Conservation (phyloP, 306 rosid genomes). For the Castanopsis chinensis region DNA sequence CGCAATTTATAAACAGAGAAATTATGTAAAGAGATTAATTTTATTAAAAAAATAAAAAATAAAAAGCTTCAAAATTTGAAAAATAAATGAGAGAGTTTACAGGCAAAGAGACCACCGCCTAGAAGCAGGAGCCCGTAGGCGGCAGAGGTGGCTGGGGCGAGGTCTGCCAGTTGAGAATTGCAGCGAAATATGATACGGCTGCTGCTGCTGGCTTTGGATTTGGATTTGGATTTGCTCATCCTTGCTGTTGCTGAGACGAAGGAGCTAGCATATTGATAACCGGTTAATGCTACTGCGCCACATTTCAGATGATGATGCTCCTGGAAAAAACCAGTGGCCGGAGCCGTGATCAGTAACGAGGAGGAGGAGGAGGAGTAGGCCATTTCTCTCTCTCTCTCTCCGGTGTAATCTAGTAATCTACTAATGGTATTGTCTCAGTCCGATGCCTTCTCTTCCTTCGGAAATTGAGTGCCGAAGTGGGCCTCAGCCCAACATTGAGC, state of each 20-base stretch:
- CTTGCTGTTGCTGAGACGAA: neutral
- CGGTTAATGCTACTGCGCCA: neutral
- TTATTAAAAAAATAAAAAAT: too few relatives aligned
- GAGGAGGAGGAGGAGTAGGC: neutral
- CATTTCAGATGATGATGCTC: neutral
- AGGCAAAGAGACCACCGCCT: conserved; percentile 29
- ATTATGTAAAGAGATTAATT: neutral
- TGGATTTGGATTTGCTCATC: neutral
- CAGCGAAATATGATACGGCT: neutral
- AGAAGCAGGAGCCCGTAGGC: conserved; percentile 23
- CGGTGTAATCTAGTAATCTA: too few relatives aligned
- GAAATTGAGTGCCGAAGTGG: too few relatives aligned
- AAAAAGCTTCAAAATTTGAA: too few relatives aligned
- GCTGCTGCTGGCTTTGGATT: neutral
- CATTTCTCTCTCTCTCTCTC: neutral
- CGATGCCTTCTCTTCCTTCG: too few relatives aligned
- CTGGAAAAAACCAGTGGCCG: neutral
- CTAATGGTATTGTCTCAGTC: too few relatives aligned
- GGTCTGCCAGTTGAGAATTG: conserved; percentile 12
- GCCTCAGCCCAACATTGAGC: too few relatives aligned
- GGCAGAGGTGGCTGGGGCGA: conserved; percentile 15
- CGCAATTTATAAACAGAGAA: neutral
- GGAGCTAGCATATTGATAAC: neutral
- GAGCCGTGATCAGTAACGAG: neutral
- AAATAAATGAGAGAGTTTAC: neutral